Conservation (phyloP, 208 protist genomes). For the Lotmaria passim region DNA sequence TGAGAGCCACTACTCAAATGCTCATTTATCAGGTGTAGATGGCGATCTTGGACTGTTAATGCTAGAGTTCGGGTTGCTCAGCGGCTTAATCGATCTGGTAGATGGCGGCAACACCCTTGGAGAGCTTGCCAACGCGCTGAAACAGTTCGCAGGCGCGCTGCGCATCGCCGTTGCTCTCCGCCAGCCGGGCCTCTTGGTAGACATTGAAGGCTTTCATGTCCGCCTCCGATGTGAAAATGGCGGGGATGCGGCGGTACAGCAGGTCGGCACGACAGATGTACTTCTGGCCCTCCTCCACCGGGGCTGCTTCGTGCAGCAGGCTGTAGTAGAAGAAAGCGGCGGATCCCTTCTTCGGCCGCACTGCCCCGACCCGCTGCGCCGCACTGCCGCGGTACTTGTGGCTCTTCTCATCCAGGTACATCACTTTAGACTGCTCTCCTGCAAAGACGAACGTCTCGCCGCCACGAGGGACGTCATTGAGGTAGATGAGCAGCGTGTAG, state of each 20-base stretch:
- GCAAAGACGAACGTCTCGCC: slow-evolving; percentile 84
- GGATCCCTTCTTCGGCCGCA: slow-evolving; percentile 67
- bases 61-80: too few relatives aligned
- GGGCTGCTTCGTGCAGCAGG: slow-evolving; percentile 85
- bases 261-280: slow-evolving; percentile 90
- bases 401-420: slow-evolving; percentile 49
- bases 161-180: slow-evolving; percentile 77
- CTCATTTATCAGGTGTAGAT: too few relatives aligned
- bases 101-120: slow-evolving; percentile 72
- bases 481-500: slow-evolving; percentile 91
- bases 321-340: slow-evolving; percentile 90
- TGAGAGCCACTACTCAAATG: too few relatives aligned
- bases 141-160: slow-evolving; percentile 76
- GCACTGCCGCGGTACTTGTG: slow-evolving; percentile 63
- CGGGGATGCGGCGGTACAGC: slow-evolving; percentile 74
- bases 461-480: slow-evolving; percentile 81
- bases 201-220: slow-evolving; percentile 75
- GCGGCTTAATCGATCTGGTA: slow-evolving; percentile 71
- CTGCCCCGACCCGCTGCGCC: slow-evolving; percentile 52
- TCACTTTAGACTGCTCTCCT: slow-evolving; percentile 75
- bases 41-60: too few relatives aligned
- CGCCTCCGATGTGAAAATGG: slow-evolving; percentile 65
- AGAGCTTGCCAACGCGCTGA: slow-evolving; percentile 71
- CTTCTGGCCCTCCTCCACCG: slow-evolving; percentile 72
- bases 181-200: slow-evolving; percentile 76